A percentile compares a stretch with the other conserved stretches of the same genome.
Conservation (phyloP, 139 green algal genomes). For the Closterium sp. region DNA sequence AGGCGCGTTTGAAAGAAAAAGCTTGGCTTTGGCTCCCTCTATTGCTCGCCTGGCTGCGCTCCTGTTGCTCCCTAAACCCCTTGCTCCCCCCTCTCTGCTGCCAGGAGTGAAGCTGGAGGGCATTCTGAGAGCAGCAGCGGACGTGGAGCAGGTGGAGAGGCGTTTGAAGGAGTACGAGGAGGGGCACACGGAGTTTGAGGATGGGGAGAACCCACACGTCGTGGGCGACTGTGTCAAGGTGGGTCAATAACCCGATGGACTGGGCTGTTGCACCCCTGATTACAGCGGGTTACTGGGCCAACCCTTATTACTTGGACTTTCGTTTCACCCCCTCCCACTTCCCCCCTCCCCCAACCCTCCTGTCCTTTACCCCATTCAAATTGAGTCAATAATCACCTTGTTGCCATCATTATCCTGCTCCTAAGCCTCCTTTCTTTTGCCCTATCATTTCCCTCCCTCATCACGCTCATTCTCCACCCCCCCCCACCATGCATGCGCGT, state of each 20-base stretch:
- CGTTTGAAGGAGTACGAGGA: constrained; percentile 43
- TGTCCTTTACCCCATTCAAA: background rate
- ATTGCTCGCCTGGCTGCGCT: no score
- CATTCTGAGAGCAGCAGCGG: constrained; percentile 46
- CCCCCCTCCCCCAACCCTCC: no score
- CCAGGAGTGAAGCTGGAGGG: constrained; percentile 37
- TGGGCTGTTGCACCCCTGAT: background rate
- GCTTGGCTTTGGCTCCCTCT: no score
- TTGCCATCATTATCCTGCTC: no score
- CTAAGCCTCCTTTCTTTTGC: no score
- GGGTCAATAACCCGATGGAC: background rate
- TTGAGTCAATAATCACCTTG: no score
- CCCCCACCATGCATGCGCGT: background rate
- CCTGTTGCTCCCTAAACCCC: no score
- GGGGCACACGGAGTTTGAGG: constrained; percentile 10
- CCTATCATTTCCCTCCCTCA: no score
- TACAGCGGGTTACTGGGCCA: no score
- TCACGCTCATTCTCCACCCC: no score
- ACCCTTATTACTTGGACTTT: no score
- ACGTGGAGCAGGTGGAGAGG: constrained; percentile 44
- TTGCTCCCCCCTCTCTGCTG: background rate
- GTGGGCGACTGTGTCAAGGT: background rate
- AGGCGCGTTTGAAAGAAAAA: constrained; percentile 9
- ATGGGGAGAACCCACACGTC: background rate
- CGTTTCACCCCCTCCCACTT: background rate